These are phyloP conservation scores for Acacia crassicarpa DNA, from an alignment of 306 rosid genomes.

Conservation along the genomic window DNA sequence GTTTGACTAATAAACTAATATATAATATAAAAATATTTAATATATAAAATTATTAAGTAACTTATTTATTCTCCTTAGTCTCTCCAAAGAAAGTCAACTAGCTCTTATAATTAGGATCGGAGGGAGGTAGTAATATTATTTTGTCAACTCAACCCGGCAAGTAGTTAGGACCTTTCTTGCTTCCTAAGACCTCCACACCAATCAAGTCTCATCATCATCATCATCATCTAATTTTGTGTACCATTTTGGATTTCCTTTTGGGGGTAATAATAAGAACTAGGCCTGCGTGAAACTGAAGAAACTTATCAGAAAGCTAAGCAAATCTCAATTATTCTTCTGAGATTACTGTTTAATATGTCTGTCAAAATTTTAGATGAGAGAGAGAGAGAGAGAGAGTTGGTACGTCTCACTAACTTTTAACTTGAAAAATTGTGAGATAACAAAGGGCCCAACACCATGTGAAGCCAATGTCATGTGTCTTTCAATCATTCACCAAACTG, in stretches of 20 bases:
- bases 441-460: constrained; percentile 33
- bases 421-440: constrained; percentile 1
- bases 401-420: constrained; percentile 21
- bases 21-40: too few species aligned
- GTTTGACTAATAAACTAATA: too few species aligned
- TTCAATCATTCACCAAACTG: constrained; percentile 25
- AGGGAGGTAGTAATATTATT: too few species aligned
- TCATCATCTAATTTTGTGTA: background rate
- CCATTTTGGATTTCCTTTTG: background rate
- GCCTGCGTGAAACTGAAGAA: constrained; percentile 10
- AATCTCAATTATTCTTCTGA: constrained; percentile 8
- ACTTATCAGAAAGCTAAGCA: background rate
- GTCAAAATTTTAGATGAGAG: constrained; percentile 17
- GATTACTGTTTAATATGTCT: constrained; percentile 21
- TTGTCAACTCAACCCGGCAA: constrained; percentile 20
- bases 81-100: too few species aligned
- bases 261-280: background rate
- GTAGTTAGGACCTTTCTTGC: constrained; percentile 25
- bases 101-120: too few species aligned
- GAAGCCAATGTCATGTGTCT: constrained; percentile 31
- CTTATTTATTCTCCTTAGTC: too few species aligned
- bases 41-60: too few species aligned
- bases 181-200: constrained; percentile 6
- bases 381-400: background rate
- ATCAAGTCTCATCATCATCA: background rate